These are phyloP conservation scores for Phenoliferia sp. DNA, from an alignment of 1,284 basidiomycete genomes.

Conservation along the genomic window DNA sequence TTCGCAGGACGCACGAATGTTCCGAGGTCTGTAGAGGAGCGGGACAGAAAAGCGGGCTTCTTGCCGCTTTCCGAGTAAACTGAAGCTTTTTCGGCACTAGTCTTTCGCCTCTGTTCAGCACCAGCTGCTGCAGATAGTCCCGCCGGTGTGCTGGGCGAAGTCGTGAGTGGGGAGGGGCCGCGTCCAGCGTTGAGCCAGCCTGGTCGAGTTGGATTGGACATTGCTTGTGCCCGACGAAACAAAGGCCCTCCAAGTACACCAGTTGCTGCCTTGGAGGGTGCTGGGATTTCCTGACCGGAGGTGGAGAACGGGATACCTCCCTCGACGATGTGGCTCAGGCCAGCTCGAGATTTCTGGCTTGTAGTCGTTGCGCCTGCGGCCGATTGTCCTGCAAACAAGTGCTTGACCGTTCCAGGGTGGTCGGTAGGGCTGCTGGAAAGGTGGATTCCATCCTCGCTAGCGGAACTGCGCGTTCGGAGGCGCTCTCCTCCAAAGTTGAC, in stretches of 20 bases:
- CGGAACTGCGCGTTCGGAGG: background rate
- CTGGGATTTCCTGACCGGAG: too few relatives aligned
- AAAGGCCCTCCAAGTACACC: background rate
- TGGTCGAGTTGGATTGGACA: background rate
- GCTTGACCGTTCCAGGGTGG: too few relatives aligned
- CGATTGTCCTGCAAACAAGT: too few relatives aligned
- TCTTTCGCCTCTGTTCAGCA: background rate
- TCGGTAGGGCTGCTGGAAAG: background rate
- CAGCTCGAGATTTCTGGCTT: slow-evolving; percentile 3
- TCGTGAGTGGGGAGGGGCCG: background rate
- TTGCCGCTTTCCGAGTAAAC: slow-evolving; percentile 3
- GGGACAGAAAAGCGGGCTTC: background rate
- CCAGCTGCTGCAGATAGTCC: background rate
- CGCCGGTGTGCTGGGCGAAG: slow-evolving; percentile 8
- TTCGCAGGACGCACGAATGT: background rate
- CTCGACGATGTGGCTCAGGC: background rate
- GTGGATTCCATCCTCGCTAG: background rate
- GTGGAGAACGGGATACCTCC: too few relatives aligned
- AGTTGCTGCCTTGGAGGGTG: too few relatives aligned
- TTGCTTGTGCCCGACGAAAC: background rate
- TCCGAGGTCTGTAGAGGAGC: background rate
- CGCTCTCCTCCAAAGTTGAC: slow-evolving; percentile 3
- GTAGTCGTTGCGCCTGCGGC: background rate
- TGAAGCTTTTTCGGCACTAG: background rate
- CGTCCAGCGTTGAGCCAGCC: slow-evolving; percentile 1